Evolutionary conservation across 2,329 filamentous ascomycete genomes (phyloP).

Genomic region (Exutisphaerella laricina): DNA sequence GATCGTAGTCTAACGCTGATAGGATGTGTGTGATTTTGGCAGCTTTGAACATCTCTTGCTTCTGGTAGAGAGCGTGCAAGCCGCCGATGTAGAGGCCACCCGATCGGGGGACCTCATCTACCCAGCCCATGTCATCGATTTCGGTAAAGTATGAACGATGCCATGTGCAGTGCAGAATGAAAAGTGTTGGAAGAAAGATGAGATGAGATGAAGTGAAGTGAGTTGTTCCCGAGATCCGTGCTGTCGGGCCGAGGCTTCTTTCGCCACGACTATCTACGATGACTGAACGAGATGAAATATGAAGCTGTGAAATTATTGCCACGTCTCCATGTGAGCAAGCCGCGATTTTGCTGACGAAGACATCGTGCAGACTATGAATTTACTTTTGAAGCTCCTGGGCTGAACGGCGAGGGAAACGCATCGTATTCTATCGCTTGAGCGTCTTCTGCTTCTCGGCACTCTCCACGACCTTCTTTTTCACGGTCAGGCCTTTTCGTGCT

Average conservation of each 20-base stretch:
- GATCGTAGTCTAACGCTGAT: constrained; percentile 63
- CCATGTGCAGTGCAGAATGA: background rate
- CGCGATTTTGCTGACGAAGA: no score
- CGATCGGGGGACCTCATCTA: constrained; percentile 36
- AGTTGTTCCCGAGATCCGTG: background rate
- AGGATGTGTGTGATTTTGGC: constrained; percentile 81
- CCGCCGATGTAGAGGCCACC: constrained; percentile 38
- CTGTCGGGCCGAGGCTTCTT: background rate
- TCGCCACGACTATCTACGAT: no score
- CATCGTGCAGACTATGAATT: no score
- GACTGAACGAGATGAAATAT: no score
- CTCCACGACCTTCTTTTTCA: constrained; percentile 64
- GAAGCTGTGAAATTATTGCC: no score
- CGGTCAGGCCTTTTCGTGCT: constrained; percentile 77
- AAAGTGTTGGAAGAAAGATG: background rate
- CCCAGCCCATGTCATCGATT: constrained; percentile 33
- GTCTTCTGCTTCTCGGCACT: constrained; percentile 92
- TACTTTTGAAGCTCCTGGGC: no score
- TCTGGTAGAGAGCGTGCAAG: constrained; percentile 37
- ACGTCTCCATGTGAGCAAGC: background rate
- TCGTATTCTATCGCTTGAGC: constrained; percentile 57
- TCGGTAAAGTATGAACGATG: background rate
- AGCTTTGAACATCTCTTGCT: constrained; percentile 57
- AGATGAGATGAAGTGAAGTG: background rate
- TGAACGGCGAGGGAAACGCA: no score